Conservation (phyloP, 2,329 filamentous ascomycete genomes). For the Tolypocladium album region DNA sequence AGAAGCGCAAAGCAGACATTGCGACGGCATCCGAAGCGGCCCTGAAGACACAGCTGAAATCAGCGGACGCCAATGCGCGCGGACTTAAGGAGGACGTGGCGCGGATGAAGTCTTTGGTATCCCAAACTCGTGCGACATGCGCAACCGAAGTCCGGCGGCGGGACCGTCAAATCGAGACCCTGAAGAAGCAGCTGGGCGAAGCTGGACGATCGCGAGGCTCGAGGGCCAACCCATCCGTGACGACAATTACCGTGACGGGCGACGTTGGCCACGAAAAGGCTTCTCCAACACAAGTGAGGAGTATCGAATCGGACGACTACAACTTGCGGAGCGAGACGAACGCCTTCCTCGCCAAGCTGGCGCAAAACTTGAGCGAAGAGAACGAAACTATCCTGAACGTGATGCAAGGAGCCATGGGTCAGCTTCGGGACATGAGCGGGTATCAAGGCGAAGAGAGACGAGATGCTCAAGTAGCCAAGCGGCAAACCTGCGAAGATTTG, state of each 20-base stretch:
- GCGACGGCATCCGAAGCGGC: conserved; percentile 62
- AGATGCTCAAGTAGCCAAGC: conserved; percentile 20
- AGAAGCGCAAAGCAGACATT: conserved; percentile 43
- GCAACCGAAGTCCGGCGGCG: conserved; percentile 85
- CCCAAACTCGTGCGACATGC: conserved; percentile 77
- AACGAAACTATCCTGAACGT: conserved; percentile 74
- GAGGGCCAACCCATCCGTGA: conserved; percentile 41
- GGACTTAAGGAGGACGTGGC: conserved; percentile 76
- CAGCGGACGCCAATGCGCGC: conserved; percentile 62
- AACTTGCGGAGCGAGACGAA: conserved; percentile 80
- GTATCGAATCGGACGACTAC: conserved; percentile 36
- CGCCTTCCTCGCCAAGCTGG: conserved; percentile 77
- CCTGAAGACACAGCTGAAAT: conserved; percentile 57
- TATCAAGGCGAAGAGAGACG: conserved; percentile 28
- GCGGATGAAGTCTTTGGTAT: conserved; percentile 66
- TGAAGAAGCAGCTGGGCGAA: conserved; percentile 80
- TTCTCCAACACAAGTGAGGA: conserved; percentile 11
- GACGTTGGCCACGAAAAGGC: conserved; percentile 39
- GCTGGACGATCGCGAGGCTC: conserved; percentile 51
- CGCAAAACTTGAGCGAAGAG: conserved; percentile 77
- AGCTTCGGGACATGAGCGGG: conserved; percentile 59
- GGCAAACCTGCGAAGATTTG: conserved; percentile 50
- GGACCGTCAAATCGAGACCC: conserved; percentile 75
- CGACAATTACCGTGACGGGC: conserved; percentile 46
- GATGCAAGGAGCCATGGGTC: conserved; percentile 59